Conservation (phyloP, 805 yeast species). For the Candida lessepsii region DNA sequence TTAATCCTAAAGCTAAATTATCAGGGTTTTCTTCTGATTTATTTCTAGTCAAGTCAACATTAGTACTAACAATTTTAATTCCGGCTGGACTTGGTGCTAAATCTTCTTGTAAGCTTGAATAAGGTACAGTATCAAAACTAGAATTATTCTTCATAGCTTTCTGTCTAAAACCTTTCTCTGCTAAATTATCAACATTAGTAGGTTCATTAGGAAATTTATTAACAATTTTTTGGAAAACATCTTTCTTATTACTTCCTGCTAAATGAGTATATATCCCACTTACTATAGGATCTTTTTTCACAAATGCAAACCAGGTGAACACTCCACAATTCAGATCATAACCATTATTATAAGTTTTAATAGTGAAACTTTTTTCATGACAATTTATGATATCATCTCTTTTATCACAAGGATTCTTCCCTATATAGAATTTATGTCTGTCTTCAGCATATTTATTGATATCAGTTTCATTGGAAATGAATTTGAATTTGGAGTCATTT, state of each 20-base stretch:
- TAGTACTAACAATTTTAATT: slow-evolving; percentile 1
- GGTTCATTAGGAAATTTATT: not conserved
- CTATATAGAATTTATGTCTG: slow-evolving; percentile 13
- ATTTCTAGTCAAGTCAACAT: not conserved
- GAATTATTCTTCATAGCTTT: slow-evolving; percentile 27
- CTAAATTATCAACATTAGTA: not conserved
- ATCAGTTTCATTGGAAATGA: not conserved
- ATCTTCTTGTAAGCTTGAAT: slow-evolving; percentile 9
- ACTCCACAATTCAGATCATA: slow-evolving; percentile 52
- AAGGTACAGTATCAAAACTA: slow-evolving; percentile 22
- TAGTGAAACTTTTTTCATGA: slow-evolving; percentile 42
- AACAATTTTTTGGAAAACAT: not conserved
- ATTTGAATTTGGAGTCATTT: no score
- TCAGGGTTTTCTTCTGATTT: slow-evolving; percentile 21
- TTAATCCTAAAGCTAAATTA: slow-evolving; percentile 34
- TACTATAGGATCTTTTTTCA: slow-evolving; percentile 43
- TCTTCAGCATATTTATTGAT: not conserved
- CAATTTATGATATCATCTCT: slow-evolving; percentile 40
- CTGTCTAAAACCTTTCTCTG: slow-evolving; percentile 23
- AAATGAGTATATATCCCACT: slow-evolving; percentile 3
- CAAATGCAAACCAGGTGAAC: slow-evolving; percentile 46
- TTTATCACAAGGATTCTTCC: slow-evolving; percentile 24
- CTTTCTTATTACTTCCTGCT: not conserved
- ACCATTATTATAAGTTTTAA: slow-evolving; percentile 35
- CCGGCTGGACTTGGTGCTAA: not conserved